Evolutionary conservation across 106 monocot species (phyloP), one percentile per base, ranked within the genome.

Genomic region (Phalaenopsis equestris): DNA sequence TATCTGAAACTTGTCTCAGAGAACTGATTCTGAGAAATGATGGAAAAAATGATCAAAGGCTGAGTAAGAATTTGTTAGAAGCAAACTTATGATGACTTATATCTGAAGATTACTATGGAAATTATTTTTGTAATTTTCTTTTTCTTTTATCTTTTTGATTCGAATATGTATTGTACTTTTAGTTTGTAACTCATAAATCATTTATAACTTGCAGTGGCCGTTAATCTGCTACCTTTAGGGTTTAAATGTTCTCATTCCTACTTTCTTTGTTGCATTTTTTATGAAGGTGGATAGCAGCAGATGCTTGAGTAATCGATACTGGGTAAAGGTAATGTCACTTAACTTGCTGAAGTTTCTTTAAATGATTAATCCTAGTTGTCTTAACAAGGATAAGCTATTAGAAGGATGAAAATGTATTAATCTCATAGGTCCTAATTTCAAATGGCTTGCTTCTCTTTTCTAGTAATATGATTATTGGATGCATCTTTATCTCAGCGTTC

Each of bases 221-320:
- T 30, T 74, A 49, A 49, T 52, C 10, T 30, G 49, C 24, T 76
- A 8, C 23, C 46, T 75, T 41, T 49, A 30, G 5, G 24, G 24
- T 8, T 23, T 76, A 3, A 19, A 52, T 24, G 24, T 76, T 23
- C 21, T 76, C 7, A 49, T 30, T 52, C 4, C 3, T 49, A 76
- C 49, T 76, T 76, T 30, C 4, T 76, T 23, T 61, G 42, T 49
- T 70, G 16, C 55, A 41, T 77, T 37, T 8, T 30, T 81, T 42
- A 83, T 90, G 77, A 88, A 96, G 96, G 93, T 89, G 39, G 96
- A 96, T 79, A 91, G 81, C 23, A 82, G 78, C 10, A 90, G 58
- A 86, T 77, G 70, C 55, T 91, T 80, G 90, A 90, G 84, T 64
- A 93, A 96, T 77, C 90, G 91, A 6, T 96, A 96, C 76, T 96